phyloP scores from a whole-genome alignment of 169 alveolate species.

The Theileria luwenshuni region DNA sequence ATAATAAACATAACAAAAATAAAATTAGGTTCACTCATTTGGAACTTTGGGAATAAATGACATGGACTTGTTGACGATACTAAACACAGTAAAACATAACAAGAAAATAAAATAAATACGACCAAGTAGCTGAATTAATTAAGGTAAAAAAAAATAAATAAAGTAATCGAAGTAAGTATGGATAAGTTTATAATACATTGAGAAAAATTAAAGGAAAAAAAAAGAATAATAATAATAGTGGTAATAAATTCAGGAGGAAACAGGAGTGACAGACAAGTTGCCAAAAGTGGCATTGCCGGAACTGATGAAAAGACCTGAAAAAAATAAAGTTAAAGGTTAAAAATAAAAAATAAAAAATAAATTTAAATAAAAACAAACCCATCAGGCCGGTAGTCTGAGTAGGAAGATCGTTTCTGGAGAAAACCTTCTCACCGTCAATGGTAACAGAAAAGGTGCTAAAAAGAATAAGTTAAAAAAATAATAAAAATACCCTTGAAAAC shows the following conservation, averaged over 20 bases:
- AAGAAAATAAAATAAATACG: slow-evolving; percentile 21
- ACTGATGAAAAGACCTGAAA: slow-evolving; percentile 43
- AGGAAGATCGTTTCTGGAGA: slow-evolving; percentile 10
- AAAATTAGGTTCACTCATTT: no score
- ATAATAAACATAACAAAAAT: no score
- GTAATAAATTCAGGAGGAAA: no score
- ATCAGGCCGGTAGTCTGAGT: slow-evolving; percentile 33
- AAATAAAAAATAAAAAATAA: no score
- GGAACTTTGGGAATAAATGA: slow-evolving; percentile 52
- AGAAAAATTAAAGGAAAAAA: slow-evolving; percentile 5
- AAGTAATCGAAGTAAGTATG: no score
- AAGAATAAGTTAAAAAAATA: not conserved
- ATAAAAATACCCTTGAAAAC: slow-evolving; percentile 55
- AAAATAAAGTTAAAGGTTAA: not conserved
- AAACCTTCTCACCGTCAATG: slow-evolving; percentile 35
- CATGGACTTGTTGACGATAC: slow-evolving; percentile 42
- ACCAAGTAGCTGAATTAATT: no score
- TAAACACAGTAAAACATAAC: slow-evolving; percentile 46
- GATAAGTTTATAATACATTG: not conserved
- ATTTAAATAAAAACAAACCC: slow-evolving; percentile 11
- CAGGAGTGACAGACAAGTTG: slow-evolving; percentile 54
- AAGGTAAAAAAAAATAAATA: no score
- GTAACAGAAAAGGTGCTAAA: not conserved
- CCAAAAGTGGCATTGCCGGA: slow-evolving; percentile 67
- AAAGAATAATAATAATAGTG: no score